These are phyloP conservation scores for Excoecaria agallocha DNA, from an alignment of 345 rosid genomes.

Conservation along the genomic window DNA sequence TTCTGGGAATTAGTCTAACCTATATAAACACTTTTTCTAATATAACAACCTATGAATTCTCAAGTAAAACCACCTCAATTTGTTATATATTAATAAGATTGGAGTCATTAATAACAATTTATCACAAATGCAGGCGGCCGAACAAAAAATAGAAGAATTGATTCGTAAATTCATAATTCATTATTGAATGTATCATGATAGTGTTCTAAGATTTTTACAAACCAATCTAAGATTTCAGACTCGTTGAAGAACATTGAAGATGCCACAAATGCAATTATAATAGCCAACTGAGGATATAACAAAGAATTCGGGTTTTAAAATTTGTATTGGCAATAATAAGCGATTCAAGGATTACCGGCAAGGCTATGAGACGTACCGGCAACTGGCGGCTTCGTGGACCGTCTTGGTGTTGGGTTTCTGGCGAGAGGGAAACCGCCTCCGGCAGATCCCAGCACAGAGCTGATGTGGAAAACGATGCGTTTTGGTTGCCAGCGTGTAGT, in stretches of 20 bases:
- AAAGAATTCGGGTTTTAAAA: neutral
- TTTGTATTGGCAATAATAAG: neutral
- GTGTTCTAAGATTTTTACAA: neutral
- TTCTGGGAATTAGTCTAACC: neutral
- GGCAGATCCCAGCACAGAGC: neutral
- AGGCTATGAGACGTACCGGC: too few species aligned
- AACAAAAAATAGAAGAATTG: neutral
- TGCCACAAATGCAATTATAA: neutral
- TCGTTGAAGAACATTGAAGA: neutral
- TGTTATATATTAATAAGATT: neutral
- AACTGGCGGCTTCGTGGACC: neutral
- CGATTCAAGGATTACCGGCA: neutral
- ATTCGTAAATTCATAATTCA: neutral
- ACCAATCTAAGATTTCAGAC: neutral
- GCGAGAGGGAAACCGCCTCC: neutral
- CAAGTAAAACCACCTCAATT: neutral
- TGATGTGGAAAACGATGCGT: neutral
- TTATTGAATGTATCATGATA: neutral
- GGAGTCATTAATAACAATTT: neutral
- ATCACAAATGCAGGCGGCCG: neutral
- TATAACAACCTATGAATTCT: neutral
- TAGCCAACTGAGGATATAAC: neutral
- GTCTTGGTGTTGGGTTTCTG: neutral
- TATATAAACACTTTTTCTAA: too few species aligned
- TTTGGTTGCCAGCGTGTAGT: too few species aligned